A percentile compares a stretch with the other conserved stretches of the same genome.
These are phyloP conservation scores for Aureobasidium vineae DNA, from an alignment of 2,329 filamentous ascomycete genomes.

Conservation along the genomic window DNA sequence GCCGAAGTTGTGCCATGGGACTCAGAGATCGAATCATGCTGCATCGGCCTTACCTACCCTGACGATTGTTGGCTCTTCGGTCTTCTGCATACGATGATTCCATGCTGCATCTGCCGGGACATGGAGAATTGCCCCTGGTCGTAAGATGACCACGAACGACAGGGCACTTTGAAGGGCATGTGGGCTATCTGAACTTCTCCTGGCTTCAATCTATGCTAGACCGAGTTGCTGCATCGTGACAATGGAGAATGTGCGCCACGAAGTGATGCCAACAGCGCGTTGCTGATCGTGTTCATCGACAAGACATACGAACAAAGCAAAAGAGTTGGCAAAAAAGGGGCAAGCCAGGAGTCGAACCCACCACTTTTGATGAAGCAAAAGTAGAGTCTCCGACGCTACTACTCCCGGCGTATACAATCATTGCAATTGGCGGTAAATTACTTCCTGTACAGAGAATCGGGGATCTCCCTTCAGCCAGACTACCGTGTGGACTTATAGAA, in stretches of 20 bases:
- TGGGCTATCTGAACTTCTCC: background rate
- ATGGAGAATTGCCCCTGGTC: background rate
- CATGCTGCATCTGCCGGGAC: background rate
- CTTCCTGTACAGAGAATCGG: slow-evolving; percentile 6
- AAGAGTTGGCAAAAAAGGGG: background rate
- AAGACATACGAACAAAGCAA: background rate
- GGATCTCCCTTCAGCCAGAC: background rate
- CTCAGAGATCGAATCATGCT: too few species aligned
- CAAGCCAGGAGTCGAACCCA: background rate
- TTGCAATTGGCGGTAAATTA: background rate
- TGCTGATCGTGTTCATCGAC: background rate
- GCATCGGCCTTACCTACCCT: background rate
- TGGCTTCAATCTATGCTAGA: background rate
- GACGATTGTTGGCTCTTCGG: background rate
- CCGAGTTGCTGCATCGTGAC: background rate
- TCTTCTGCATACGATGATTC: background rate
- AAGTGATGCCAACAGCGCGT: background rate
- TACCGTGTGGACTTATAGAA: background rate
- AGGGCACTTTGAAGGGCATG: background rate
- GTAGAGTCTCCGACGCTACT: background rate
- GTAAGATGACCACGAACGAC: background rate
- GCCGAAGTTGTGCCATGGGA: background rate
- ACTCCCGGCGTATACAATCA: slow-evolving; percentile 10
- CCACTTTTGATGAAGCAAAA: background rate
- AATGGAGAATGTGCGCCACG: background rate